Evolutionary conservation across 2,329 filamentous ascomycete genomes (phyloP), one percentile per base, ranked within the genome.

Genomic region (Apiospora hydei): DNA sequence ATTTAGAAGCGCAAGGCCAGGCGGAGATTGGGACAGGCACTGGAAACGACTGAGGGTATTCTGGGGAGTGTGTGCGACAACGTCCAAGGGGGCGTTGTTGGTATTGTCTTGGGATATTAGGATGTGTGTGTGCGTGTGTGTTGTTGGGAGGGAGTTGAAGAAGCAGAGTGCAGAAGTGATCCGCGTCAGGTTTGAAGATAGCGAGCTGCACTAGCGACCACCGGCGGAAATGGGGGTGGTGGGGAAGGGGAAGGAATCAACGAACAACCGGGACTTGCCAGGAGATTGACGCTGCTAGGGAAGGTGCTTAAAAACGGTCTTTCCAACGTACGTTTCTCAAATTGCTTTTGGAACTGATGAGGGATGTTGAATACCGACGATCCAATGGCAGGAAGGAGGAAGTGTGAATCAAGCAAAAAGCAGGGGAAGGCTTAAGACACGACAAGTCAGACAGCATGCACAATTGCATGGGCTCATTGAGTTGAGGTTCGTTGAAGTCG

Each of bases 351-450:
- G 51, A 70, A 68, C 13, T 21, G 66, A 47, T 18, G 41, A 68
- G 43, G 30, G n/a, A 30, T 46, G 66, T 34, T 30, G 34, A 46
- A 49, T 46, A 11, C 24, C 30, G 66, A 47, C 41, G 43, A 68
- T 67, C 66, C 38, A 68, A 68, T 69, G 66, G 41, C 24, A 34
- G 47, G 61, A 61, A 67, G 61, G 69, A 21, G n/a, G 49, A 24
- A 21, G 16, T 34, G 47, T 18, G 67, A 69, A 44, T 61, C 61
- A 47, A 38, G 16, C 57, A 30, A 57, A 38, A 71, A 71, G 67
- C n/a, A 71, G 26, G 49, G 64, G 64, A 26, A 43, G 46, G 64
- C 69, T 70, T 66, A 41, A 68, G 69, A 71, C 64, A 69, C 49
- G 43, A 38, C 57, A 46, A 67, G 47, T 69, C 49, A 43, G 66